Conservation (phyloP, 2,329 filamentous ascomycete genomes). For the Cytospora chrysosperma region DNA sequence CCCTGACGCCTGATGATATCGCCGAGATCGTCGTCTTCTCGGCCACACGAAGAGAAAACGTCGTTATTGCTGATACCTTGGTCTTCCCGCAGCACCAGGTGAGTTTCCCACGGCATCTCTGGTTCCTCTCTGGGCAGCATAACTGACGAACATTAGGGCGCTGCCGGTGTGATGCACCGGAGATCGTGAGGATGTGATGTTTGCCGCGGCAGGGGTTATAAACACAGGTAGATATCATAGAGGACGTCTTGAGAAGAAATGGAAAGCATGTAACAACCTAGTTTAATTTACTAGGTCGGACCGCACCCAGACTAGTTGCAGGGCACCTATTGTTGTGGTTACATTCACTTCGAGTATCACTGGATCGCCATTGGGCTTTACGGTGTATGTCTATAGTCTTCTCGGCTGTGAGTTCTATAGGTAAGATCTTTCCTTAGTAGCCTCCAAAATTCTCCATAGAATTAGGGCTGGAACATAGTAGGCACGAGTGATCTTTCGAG, state of each 20-base stretch:
- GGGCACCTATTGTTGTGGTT: neutral
- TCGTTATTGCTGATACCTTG: constrained; percentile 83
- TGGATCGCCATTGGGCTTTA: no score
- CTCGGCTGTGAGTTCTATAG: neutral
- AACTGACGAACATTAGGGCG: constrained; percentile 17
- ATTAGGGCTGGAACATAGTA: no score
- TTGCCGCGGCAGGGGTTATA: neutral
- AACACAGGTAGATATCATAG: neutral
- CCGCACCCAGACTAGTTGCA: neutral
- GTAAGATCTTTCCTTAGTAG: no score
- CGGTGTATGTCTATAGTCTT: neutral
- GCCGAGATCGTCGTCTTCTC: constrained; percentile 88
- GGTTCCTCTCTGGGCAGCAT: neutral
- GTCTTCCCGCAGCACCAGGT: constrained; percentile 91
- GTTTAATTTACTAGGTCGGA: neutral
- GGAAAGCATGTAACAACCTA: neutral
- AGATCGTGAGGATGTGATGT: constrained; percentile 7
- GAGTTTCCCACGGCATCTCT: constrained; percentile 32
- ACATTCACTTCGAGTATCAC: neutral
- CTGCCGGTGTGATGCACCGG: constrained; percentile 20
- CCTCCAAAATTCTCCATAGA: no score
- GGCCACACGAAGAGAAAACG: constrained; percentile 81
- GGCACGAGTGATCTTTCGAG: no score
- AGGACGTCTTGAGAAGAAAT: neutral
- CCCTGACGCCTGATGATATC: constrained; percentile 85